Base-by-base conservation (phyloP, 2,329 filamentous ascomycete genomes). In the Albifimbria verrucaria region DNA sequence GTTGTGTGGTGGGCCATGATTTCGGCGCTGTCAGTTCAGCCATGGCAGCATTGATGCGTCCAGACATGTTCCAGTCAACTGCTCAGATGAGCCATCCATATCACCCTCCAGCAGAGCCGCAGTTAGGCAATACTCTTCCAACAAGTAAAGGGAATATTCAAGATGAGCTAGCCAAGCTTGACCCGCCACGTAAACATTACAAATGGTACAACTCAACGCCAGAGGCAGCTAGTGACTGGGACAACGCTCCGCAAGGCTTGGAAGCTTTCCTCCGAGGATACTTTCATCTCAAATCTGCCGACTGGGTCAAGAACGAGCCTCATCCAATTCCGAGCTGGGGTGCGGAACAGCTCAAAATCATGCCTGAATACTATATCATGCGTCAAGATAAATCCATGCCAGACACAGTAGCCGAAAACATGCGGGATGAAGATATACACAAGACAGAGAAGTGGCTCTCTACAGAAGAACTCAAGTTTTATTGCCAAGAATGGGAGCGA, bases 361-460 rank as follows among this genome's bases (percentile, higher is more conserved):
- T 89, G 74, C 86, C 86, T 0, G 74, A 81, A 50, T 89, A 89
- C 72, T 89, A 89, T 68, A 76, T 88, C 59, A 86, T 89, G 84
- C 80, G 76, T 1, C 65, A 77, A 3, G 62, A 78, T 46, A 69
- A 74, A 9, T 78, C 76, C 1, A 88, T 89, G 81, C 82, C 83
- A 0, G 72, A 81, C 46, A 74, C 77, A 0, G 77, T 90, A 1
- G 72, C 49, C 17, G 18, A 32, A 23, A 49, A 51, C 49, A 51
- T 54, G 52, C n/a, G 48, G 3, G 44, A 21, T 1, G 44, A 17
- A 25, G 50, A 47, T 4, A 45, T 73, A 1, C 1, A 63, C 58
- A 25, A 75, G 74, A 10, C 70, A 74, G 54, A 57, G 58, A 1
- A 47, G 3, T 89, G 86, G 85, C 74, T 89, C 18, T 63, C 78